Conservation (phyloP, 345 rosid genomes). For the Pistacia vera region DNA sequence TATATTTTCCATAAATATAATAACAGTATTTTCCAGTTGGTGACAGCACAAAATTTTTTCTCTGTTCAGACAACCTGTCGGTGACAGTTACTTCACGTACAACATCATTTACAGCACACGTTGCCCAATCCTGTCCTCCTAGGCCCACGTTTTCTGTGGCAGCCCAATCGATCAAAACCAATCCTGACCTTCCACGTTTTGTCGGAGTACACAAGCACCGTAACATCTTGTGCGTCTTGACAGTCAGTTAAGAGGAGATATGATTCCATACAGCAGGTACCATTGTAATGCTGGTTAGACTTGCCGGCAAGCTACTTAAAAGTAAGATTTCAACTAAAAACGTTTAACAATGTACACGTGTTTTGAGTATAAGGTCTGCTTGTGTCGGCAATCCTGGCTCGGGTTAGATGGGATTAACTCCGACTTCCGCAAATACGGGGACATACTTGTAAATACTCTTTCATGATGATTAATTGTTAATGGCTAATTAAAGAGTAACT, state of each 20-base stretch:
- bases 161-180: neutral
- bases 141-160: neutral
- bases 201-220: too few relatives aligned
- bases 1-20: too few relatives aligned
- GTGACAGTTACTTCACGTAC: neutral
- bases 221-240: too few relatives aligned
- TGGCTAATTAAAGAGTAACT: too few relatives aligned
- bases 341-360: neutral
- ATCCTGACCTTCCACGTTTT: neutral
- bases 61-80: neutral
- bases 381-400: neutral
- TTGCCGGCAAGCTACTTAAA: neutral
- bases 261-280: neutral
- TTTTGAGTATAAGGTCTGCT: too few relatives aligned
- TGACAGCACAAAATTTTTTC: neutral
- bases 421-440: too few relatives aligned
- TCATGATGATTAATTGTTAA: neutral
- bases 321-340: too few relatives aligned
- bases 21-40: neutral
- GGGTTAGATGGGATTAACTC: neutral
- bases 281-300: neutral
- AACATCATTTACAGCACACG: neutral
- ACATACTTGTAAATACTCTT: neutral
- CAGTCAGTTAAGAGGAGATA: too few relatives aligned
- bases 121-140: too few relatives aligned